These are phyloP conservation scores for Ascochyta viciae-villosae DNA, from an alignment of 2,329 filamentous ascomycete species.

Conservation along the genomic window DNA sequence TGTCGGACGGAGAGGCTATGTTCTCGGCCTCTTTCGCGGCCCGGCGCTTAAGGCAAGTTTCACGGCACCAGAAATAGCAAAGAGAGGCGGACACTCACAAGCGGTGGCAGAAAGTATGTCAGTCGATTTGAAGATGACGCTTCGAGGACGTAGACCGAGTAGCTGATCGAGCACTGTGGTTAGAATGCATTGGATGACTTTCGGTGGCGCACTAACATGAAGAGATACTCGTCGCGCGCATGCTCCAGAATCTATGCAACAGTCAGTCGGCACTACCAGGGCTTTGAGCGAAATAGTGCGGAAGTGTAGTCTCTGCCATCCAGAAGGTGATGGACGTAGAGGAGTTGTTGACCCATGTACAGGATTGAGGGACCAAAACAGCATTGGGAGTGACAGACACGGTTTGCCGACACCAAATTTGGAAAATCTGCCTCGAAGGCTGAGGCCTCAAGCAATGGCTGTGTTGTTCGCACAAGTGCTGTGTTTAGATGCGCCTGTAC, in stretches of 20 bases:
- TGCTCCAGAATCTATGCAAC: constrained; percentile 63
- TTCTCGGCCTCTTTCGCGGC: constrained; percentile 29
- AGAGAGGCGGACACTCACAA: constrained; percentile 48
- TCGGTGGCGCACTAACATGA: constrained; percentile 63
- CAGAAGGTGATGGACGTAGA: too few relatives aligned
- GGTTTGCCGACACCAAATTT: neutral
- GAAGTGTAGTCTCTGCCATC: neutral
- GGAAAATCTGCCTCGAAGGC: constrained; percentile 14
- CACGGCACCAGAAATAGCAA: constrained; percentile 34
- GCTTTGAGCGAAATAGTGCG: too few relatives aligned
- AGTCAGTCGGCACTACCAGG: constrained; percentile 22
- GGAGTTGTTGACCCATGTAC: neutral
- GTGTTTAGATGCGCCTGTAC: constrained; percentile 26
- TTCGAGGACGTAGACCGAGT: constrained; percentile 63
- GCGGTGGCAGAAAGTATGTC: constrained; percentile 57
- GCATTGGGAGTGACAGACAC: neutral
- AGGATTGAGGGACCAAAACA: neutral
- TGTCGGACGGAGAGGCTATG: constrained; percentile 40
- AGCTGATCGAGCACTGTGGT: constrained; percentile 57
- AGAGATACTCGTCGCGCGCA: constrained; percentile 77
- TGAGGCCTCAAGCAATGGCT: constrained; percentile 23
- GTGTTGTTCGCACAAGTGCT: constrained; percentile 25
- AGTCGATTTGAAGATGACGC: constrained; percentile 57
- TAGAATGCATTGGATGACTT: constrained; percentile 48
- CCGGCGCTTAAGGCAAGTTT: constrained; percentile 46